Evolutionary conservation across 768 basidiomycete species (phyloP).

Genomic region (Termitomyces sp.): DNA sequence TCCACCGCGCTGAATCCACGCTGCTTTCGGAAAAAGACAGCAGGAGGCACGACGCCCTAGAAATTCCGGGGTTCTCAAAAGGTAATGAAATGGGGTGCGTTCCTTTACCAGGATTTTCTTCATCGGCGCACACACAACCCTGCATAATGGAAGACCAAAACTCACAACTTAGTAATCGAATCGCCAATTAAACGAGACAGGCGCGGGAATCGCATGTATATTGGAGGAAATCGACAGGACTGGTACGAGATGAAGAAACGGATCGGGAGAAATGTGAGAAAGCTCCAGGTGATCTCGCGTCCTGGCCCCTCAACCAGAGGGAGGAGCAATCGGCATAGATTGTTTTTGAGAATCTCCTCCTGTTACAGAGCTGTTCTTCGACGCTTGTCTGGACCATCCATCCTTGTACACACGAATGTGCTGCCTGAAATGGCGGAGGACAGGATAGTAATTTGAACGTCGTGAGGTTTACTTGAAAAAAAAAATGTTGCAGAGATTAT

Average conservation of each 20-base stretch:
- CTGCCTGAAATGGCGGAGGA: constrained; percentile 40
- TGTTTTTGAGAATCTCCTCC: constrained; percentile 74
- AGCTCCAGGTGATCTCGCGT: constrained; percentile 91
- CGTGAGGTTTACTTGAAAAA: constrained; percentile 33
- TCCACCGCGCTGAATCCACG: constrained; percentile 27
- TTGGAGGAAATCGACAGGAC: constrained; percentile 1
- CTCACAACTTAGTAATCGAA: constrained; percentile 5
- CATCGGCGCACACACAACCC: constrained; percentile 38
- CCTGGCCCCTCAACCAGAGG: constrained; percentile 85
- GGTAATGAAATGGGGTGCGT: constrained; percentile 56
- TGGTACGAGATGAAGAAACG: constrained; percentile 13
- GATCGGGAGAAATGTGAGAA: constrained; percentile 43
- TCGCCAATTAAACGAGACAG: background rate
- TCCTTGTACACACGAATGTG: constrained; percentile 36
- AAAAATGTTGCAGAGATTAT: constrained; percentile 5
- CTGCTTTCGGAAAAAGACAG: constrained; percentile 8
- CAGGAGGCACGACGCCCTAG: constrained; percentile 23
- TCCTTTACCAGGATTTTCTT: constrained; percentile 88
- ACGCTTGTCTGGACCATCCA: constrained; percentile 89
- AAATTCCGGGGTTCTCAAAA: constrained; percentile 26
- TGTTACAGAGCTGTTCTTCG: constrained; percentile 47
- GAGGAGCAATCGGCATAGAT: constrained; percentile 88
- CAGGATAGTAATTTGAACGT: constrained; percentile 81
- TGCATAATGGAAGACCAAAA: constrained; percentile 15
- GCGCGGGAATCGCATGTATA: constrained; percentile 6